Conservation (phyloP, 129 eudicot genomes). For the Solidago caesia region DNA sequence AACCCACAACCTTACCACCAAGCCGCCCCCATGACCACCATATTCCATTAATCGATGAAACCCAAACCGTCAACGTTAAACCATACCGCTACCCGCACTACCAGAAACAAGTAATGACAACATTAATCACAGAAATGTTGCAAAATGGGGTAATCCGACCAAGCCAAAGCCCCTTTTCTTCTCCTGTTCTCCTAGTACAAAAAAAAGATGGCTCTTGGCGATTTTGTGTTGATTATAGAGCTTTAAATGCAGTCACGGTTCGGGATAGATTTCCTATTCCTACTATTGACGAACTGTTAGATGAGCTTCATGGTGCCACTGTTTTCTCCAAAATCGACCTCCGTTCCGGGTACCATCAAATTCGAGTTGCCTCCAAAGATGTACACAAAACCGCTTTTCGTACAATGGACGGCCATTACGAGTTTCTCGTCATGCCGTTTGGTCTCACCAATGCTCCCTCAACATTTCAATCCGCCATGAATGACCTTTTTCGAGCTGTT, state of each 20-base stretch:
- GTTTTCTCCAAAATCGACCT: background rate
- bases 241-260: background rate
- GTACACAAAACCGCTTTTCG: background rate
- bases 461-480: background rate
- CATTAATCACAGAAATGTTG: background rate
- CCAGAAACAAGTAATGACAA: background rate
- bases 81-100: slow-evolving; percentile 8
- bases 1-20: background rate
- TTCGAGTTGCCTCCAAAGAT: background rate
- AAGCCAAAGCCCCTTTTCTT: background rate
- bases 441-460: background rate
- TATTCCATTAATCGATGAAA: background rate
- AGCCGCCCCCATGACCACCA: background rate
- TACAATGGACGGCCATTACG: background rate
- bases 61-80: background rate
- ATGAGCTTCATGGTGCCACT: background rate
- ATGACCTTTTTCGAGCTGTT: background rate
- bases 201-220: background rate
- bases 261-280: background rate
- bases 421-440: background rate
- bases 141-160: background rate
- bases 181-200: background rate
- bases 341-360: background rate
- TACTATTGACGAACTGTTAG: background rate
- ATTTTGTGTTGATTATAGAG: background rate